Evolutionary conservation across 1,284 basidiomycete species (phyloP).

Genomic region (Malassezia dermatis): DNA sequence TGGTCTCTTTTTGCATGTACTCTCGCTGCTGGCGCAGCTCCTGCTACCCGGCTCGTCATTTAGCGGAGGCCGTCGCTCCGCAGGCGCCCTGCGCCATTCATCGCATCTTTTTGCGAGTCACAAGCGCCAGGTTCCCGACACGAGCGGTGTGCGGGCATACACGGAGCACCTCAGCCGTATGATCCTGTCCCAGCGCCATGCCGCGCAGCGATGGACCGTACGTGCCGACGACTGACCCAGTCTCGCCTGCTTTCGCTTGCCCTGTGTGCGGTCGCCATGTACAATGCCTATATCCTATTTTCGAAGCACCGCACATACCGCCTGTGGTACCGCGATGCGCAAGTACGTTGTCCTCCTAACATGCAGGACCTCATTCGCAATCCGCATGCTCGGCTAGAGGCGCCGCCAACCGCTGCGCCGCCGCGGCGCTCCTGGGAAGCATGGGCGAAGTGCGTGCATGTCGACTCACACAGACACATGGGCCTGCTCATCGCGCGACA

Average conservation of each 20-base stretch:
- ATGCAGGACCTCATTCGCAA: slow-evolving; percentile 4
- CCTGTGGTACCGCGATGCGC: slow-evolving; percentile 12
- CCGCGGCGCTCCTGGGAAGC: slow-evolving; percentile 3
- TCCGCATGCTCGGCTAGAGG: slow-evolving; percentile 10
- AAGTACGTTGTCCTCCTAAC: background rate
- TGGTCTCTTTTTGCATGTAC: slow-evolving; percentile 1
- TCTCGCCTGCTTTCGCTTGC: slow-evolving; percentile 8
- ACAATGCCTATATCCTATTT: slow-evolving; percentile 16
- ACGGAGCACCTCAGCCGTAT: slow-evolving; percentile 6
- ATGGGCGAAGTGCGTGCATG: background rate
- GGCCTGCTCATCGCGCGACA: background rate
- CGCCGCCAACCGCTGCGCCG: slow-evolving; percentile 1
- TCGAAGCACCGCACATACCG: slow-evolving; percentile 9
- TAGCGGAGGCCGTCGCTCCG: background rate
- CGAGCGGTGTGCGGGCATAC: background rate
- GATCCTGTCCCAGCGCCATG: slow-evolving; percentile 5
- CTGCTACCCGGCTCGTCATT: slow-evolving; percentile 14
- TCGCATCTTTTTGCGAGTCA: slow-evolving; percentile 7
- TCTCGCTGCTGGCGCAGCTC: slow-evolving; percentile 11
- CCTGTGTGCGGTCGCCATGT: slow-evolving; percentile 1
- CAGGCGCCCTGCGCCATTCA: background rate
- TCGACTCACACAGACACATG: background rate
- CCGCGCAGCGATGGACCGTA: slow-evolving; percentile 3
- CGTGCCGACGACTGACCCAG: background rate
- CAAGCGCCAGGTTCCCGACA: background rate